phyloP scores from a whole-genome alignment of 1,139 yeast genomes.

The Suhomyces panamericanus region DNA sequence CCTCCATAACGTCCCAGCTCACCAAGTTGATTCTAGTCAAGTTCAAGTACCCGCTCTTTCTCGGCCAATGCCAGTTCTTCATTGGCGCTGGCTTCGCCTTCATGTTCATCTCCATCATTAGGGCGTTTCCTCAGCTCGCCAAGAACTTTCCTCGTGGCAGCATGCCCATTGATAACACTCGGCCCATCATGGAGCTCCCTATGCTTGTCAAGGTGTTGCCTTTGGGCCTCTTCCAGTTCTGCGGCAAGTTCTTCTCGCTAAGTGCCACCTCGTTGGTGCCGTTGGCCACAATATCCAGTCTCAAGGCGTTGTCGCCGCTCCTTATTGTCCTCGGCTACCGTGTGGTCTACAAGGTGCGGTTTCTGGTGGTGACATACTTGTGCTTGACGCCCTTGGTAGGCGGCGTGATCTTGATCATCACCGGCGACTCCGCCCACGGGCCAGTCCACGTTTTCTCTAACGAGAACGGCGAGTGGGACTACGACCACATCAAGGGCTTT shows the following conservation, averaged over 20 bases:
- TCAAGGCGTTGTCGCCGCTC: constrained; percentile 43
- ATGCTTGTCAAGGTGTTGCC: constrained; percentile 35
- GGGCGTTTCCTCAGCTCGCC: constrained; percentile 22
- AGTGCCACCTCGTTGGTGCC: constrained; percentile 42
- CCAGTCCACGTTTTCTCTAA: constrained; percentile 14
- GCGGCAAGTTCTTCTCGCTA: constrained; percentile 39
- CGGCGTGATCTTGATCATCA: constrained; percentile 40
- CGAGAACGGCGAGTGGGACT: constrained; percentile 18
- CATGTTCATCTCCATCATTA: constrained; percentile 22
- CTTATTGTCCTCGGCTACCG: constrained; percentile 40
- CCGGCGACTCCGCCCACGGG: constrained; percentile 27
- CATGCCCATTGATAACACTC: constrained; percentile 25
- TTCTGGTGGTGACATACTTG: constrained; percentile 37
- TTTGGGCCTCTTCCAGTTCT: constrained; percentile 40
- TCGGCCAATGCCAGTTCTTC: constrained; percentile 51
- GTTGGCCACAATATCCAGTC: constrained; percentile 41
- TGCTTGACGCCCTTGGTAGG: constrained; percentile 39
- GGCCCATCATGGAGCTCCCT: constrained; percentile 24
- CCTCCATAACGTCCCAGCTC: constrained; percentile 50
- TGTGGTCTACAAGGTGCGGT: constrained; percentile 31
- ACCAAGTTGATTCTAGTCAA: constrained; percentile 44
- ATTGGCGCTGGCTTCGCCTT: constrained; percentile 37
- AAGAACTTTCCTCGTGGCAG: constrained; percentile 33
- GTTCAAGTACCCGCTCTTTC: constrained; percentile 49
- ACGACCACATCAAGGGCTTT: constrained; percentile 31